Conservation (phyloP, 2,329 filamentous ascomycete species). For the Tolypocladium guangdongense region DNA sequence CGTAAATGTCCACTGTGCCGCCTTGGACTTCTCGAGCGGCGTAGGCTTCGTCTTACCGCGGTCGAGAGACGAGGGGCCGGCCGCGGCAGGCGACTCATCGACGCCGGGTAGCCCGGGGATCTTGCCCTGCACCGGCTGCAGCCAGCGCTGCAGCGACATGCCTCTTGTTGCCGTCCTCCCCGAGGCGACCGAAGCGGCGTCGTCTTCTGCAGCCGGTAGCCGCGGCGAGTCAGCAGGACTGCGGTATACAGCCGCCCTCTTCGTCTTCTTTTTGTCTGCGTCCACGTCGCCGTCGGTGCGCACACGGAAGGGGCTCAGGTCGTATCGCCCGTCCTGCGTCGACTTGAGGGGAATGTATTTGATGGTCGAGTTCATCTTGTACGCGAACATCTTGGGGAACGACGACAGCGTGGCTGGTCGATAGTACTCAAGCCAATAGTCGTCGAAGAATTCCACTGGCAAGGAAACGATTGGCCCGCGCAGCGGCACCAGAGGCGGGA, state of each 20-base stretch:
- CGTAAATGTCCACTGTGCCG: slow-evolving; percentile 79
- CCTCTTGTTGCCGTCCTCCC: slow-evolving; percentile 29
- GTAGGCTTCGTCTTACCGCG: slow-evolving; percentile 40
- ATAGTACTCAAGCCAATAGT: slow-evolving; percentile 98
- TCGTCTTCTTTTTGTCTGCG: slow-evolving; percentile 47
- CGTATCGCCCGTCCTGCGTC: slow-evolving; percentile 62
- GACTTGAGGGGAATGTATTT: slow-evolving; percentile 70
- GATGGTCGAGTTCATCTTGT: slow-evolving; percentile 82
- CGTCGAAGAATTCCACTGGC: slow-evolving; percentile 59
- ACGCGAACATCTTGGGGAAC: slow-evolving; percentile 84
- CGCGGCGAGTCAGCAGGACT: slow-evolving; percentile 39
- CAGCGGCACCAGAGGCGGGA: slow-evolving; percentile 37
- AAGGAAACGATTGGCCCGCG: slow-evolving; percentile 27
- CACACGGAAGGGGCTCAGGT: slow-evolving; percentile 80
- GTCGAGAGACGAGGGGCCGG: background rate
- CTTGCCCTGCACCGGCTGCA: slow-evolving; percentile 37
- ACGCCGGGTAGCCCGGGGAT: slow-evolving; percentile 5
- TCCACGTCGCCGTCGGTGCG: slow-evolving; percentile 54
- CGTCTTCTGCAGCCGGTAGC: slow-evolving; percentile 24
- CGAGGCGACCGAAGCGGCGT: slow-evolving; percentile 26
- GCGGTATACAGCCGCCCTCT: slow-evolving; percentile 61
- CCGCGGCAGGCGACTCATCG: background rate
- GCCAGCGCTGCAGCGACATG: slow-evolving; percentile 50
- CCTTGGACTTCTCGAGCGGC: slow-evolving; percentile 63
- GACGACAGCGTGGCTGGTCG: slow-evolving; percentile 78